These are phyloP conservation scores for Penicillium corylophilum DNA, from an alignment of 2,329 filamentous ascomycete species.

Conservation along the genomic window DNA sequence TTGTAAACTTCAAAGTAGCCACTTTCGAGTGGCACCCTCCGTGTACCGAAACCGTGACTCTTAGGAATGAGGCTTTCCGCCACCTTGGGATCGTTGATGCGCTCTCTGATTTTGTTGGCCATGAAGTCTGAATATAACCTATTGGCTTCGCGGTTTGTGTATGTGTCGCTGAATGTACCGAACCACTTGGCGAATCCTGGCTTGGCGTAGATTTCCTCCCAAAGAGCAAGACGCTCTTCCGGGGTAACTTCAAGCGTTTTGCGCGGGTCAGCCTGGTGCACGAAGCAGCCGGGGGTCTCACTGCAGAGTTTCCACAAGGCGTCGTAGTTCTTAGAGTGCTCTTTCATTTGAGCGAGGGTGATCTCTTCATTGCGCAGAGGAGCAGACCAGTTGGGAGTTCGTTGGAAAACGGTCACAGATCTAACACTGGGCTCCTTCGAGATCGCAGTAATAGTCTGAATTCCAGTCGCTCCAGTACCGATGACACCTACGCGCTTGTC, in stretches of 20 bases:
- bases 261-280: constrained; percentile 18
- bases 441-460: constrained; percentile 16
- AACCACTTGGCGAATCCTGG: constrained; percentile 23
- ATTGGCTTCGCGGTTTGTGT: constrained; percentile 18
- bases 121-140: constrained; percentile 20
- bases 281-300: constrained; percentile 16
- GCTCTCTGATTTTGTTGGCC: constrained; percentile 18
- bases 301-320: constrained; percentile 13
- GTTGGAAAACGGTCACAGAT: constrained; percentile 17
- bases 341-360: constrained; percentile 13
- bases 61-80: constrained; percentile 20
- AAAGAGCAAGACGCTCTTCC: constrained; percentile 12
- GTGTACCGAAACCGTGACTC: constrained; percentile 18
- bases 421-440: constrained; percentile 14
- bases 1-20: constrained; percentile 39
- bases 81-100: constrained; percentile 15
- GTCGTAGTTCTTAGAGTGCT: constrained; percentile 14
- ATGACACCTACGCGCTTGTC: constrained; percentile 17
- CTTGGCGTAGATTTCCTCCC: constrained; percentile 18
- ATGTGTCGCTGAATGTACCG: constrained; percentile 19
- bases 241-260: constrained; percentile 15
- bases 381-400: constrained; percentile 21
- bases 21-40: constrained; percentile 18
- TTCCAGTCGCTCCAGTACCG: constrained; percentile 18
- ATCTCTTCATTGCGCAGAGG: constrained; percentile 18